Evolutionary conservation across 1,139 yeast species (phyloP).

Genomic region (Yamadazyma kanchanaburiensis): DNA sequence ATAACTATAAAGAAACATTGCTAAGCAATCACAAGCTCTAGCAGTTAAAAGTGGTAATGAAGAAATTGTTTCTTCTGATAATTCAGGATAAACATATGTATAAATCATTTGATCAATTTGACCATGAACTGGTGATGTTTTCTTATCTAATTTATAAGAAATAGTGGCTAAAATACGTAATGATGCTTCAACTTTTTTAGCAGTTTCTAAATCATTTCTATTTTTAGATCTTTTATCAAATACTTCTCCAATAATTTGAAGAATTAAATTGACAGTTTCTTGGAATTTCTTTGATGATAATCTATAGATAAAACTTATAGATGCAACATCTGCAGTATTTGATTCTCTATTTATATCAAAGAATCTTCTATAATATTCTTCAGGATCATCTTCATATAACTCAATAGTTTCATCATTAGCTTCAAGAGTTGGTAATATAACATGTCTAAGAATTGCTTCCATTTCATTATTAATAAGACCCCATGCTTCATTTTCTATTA

Average conservation of each 20-base stretch:
- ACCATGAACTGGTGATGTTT: constrained; percentile 40
- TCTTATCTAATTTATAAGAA: constrained; percentile 38
- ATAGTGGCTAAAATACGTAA: constrained; percentile 46
- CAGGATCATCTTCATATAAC: constrained; percentile 68
- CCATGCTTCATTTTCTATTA: constrained; percentile 56
- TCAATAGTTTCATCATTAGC: constrained; percentile 56
- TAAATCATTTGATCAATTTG: constrained; percentile 45
- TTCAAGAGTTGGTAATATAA: constrained; percentile 61
- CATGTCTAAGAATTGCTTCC: constrained; percentile 55
- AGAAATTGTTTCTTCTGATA: constrained; percentile 26
- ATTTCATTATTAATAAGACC: constrained; percentile 51
- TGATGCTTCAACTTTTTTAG: constrained; percentile 49
- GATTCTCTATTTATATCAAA: constrained; percentile 71
- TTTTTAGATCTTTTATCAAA: constrained; percentile 42
- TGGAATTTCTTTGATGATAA: constrained; percentile 47
- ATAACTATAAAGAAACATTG: constrained; percentile 42
- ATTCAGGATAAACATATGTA: constrained; percentile 47
- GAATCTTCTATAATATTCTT: constrained; percentile 67
- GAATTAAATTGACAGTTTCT: constrained; percentile 36
- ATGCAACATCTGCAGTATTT: constrained; percentile 76
- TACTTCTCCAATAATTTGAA: constrained; percentile 48
- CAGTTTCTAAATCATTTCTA: constrained; percentile 25
- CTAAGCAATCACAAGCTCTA: constrained; percentile 54
- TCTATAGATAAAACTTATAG: constrained; percentile 67
- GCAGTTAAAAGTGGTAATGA: constrained; percentile 49